Evolutionary conservation across 1,139 yeast species (phyloP), one percentile per base, ranked within the genome.

Genomic region (Taphrina flavorubra): DNA sequence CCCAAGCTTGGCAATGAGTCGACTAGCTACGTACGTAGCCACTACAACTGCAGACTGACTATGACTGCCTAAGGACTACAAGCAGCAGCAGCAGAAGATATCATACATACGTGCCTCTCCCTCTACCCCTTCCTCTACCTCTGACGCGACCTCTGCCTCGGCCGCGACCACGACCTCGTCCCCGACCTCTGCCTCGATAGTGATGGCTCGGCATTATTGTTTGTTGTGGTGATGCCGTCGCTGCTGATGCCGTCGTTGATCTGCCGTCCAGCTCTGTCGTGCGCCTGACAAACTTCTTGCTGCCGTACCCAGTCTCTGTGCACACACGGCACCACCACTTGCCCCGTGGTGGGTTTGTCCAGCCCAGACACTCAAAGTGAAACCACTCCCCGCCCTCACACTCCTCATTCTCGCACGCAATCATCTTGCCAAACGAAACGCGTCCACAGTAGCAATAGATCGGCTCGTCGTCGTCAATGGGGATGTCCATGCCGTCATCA

Each of bases 351-450:
- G 81, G 81, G 58, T 78, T 79, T 46, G 75, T 76, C 44, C 91
- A 83, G 1, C 96, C 96, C 65, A 91, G 95, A 80, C 97, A 91
- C 44, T 81, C 84, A 73, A 84, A 85, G 75, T 86, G 89, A 77
- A 90, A 91, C 97, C 97, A 91, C 77, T 90, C 97, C 75, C 82
- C 87, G 11, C 67, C 67, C 72, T 87, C 85, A 80, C 97, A 91
- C 72, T 86, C 87, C 20, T 85, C 86, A 74, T 89, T 89, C 76
- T 91, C 97, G 77, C 97, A 91, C 0, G 95, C 97, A 78, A 91
- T 87, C 97, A 91, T 91, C 73, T 90, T 90, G n/a, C 97, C 97
- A 79, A 87, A 89, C 0, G 96, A 89, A 0, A 89, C 92, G 72
- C 90, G 85, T 74, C 89, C 90, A 77, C 97, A 91, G 78, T 88